Base-by-base conservation (phyloP, 1,284 basidiomycete genomes). In the Austroboletus novae-zelandiae region DNA sequence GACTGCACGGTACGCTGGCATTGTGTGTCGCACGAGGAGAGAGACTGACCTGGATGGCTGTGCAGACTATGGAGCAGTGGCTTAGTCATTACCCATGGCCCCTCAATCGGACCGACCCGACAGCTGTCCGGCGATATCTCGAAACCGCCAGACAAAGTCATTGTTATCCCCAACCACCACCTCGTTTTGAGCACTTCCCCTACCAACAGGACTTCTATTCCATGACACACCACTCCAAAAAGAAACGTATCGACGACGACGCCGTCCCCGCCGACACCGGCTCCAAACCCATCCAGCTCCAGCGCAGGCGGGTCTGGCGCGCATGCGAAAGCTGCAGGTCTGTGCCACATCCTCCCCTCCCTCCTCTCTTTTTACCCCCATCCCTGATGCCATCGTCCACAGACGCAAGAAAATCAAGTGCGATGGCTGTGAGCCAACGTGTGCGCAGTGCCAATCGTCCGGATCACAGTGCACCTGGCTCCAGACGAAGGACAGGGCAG, bases 401-500 rank as follows among this genome's bases (percentile, higher is more conserved):
- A 91, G 89, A 56, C 81, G 88, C 55, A 91, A 91, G 79, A 91
- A 91, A 78, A 91, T 91, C 66, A 91, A 91, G 67, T 91, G 89
- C 69, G 89, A 91, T 72, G 89, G 89, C 55, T 79, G 74, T 60
- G 89, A 91, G 64, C 89, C 89, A 13, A 86, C 84, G n/a, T 91
- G 89, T 59, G 84, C 86, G 0, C 89, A 91, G 60, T 91, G 89
- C 63, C 66, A 79, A 14, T 72, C 80, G 35, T 86, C 86, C 11
- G 81, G 81, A 47, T 84, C 86, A 5, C 80, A 83, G 57, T 91
- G 89, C 64, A 89, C 86, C 39, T 91, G 89, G 89, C 73, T 91
- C 39, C 89, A 91, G 71, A 91, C 89, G 9, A 91, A 90, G 71
- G 89, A 91, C 68, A 80, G 89, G 63, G 89, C 89, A 34, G 89